Evolutionary conservation across 2,329 filamentous ascomycete species (phyloP).

Genomic region (Fusarium veterinarium): DNA sequence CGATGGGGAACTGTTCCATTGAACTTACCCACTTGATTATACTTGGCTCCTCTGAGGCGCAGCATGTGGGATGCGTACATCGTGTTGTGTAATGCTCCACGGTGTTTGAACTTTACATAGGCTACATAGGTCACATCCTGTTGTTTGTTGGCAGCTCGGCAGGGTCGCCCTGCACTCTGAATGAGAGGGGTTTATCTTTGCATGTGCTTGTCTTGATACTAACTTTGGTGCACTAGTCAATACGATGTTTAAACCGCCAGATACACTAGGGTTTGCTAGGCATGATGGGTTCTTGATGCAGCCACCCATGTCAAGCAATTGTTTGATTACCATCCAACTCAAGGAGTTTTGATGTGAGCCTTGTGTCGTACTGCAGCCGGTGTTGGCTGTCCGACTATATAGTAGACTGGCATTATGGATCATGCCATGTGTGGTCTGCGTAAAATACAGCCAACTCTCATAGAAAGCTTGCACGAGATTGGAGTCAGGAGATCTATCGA

Average conservation of each 20-base stretch:
- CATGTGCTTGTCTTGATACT: slow-evolving; percentile 21
- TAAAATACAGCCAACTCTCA: slow-evolving; percentile 9
- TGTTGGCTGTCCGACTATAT: slow-evolving; percentile 4
- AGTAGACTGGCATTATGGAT: not conserved
- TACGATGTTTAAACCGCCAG: slow-evolving; percentile 35
- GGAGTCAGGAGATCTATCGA: not conserved
- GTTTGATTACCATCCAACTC: slow-evolving; percentile 6
- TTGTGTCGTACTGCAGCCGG: not conserved
- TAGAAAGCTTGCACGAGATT: slow-evolving; percentile 16
- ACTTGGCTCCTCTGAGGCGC: slow-evolving; percentile 23
- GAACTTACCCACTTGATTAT: slow-evolving; percentile 16
- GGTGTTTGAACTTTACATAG: slow-evolving; percentile 35
- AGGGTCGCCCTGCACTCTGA: slow-evolving; percentile 29
- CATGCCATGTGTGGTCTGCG: slow-evolving; percentile 6
- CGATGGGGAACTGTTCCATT: slow-evolving; percentile 14
- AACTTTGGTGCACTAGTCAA: slow-evolving; percentile 23
- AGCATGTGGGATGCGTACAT: slow-evolving; percentile 22
- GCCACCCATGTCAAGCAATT: slow-evolving; percentile 18
- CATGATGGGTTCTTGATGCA: slow-evolving; percentile 10
- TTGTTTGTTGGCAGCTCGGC: slow-evolving; percentile 22
- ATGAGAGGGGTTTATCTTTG: slow-evolving; percentile 28
- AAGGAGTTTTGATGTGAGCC: not conserved
- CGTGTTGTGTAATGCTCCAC: slow-evolving; percentile 37
- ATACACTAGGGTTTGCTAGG: slow-evolving; percentile 11
- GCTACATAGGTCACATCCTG: slow-evolving; percentile 30